phyloP scores from a whole-genome alignment of 129 eudicot genomes.

The Oenanthe sinensis region DNA sequence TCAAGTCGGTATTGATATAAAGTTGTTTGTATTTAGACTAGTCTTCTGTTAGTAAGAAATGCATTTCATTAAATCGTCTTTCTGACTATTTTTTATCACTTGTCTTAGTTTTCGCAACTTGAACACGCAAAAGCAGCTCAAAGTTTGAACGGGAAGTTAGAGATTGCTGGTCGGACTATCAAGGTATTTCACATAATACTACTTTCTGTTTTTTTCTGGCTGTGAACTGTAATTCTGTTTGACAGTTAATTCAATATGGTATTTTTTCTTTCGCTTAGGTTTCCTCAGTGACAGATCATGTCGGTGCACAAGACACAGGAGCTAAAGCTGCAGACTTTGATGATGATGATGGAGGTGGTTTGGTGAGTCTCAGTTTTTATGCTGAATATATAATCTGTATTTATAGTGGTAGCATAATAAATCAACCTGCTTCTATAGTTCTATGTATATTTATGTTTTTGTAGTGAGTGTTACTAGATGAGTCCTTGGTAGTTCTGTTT shows the following conservation, averaged over 20 bases:
- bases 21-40: neutral
- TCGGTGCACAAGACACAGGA: constrained; percentile 76
- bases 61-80: neutral
- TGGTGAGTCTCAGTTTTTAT: constrained; percentile 30
- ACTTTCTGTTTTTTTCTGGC: neutral
- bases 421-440: neutral
- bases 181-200: constrained; percentile 36
- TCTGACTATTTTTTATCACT: neutral
- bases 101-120: neutral
- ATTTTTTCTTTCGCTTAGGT: constrained; percentile 33
- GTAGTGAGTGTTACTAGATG: neutral
- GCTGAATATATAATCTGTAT: neutral
- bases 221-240: neutral
- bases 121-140: constrained; percentile 81
- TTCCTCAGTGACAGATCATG: constrained; percentile 89
- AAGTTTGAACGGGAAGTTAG: constrained; percentile 79
- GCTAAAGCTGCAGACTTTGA: constrained; percentile 95
- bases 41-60: neutral
- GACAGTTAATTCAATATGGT: neutral
- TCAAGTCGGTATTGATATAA: constrained; percentile 51
- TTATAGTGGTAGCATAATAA: no score
- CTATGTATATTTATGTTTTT: no score
- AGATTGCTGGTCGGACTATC: constrained; percentile 83
- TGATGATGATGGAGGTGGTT: constrained; percentile 94
- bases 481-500: neutral